Evolutionary conservation across 352 stramenopile species (phyloP).

Genomic region (Pseudoperonospora humuli): DNA sequence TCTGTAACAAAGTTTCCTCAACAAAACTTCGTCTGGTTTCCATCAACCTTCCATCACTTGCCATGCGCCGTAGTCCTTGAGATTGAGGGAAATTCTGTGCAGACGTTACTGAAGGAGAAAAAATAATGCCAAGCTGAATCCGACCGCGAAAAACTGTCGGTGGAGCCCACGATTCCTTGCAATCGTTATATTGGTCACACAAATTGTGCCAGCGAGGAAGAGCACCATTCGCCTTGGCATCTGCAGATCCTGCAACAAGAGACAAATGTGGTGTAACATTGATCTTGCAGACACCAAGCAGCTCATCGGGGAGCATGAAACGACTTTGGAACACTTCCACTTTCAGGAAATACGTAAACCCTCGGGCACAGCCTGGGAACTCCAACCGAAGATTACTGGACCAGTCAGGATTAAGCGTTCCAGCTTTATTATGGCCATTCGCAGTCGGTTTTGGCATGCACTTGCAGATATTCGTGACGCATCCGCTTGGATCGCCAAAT

Average conservation of each 20-base stretch:
- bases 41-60: constrained; percentile 22
- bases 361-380: constrained; percentile 66
- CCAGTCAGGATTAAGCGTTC: constrained; percentile 53
- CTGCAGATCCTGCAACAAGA: constrained; percentile 66
- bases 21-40: constrained; percentile 23
- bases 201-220: constrained; percentile 78
- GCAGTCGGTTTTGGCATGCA: constrained; percentile 22
- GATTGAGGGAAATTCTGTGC: constrained; percentile 40
- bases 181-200: constrained; percentile 85
- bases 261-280: constrained; percentile 81
- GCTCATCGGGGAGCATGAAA: constrained; percentile 72
- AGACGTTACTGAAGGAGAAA: constrained; percentile 54
- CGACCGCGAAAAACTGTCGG: constrained; percentile 74
- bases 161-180: constrained; percentile 75
- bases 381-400: constrained; percentile 63
- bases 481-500: constrained; percentile 67
- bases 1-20: constrained; percentile 50
- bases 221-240: constrained; percentile 74
- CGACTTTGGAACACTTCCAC: constrained; percentile 79
- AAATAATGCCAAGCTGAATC: constrained; percentile 75
- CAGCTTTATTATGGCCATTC: constrained; percentile 17
- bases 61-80: constrained; percentile 34
- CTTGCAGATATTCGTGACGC: constrained; percentile 70
- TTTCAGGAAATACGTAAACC: constrained; percentile 72
- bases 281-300: constrained; percentile 79